Base-by-base conservation (phyloP, 306 rosid species). In the Quercus variabilis region DNA sequence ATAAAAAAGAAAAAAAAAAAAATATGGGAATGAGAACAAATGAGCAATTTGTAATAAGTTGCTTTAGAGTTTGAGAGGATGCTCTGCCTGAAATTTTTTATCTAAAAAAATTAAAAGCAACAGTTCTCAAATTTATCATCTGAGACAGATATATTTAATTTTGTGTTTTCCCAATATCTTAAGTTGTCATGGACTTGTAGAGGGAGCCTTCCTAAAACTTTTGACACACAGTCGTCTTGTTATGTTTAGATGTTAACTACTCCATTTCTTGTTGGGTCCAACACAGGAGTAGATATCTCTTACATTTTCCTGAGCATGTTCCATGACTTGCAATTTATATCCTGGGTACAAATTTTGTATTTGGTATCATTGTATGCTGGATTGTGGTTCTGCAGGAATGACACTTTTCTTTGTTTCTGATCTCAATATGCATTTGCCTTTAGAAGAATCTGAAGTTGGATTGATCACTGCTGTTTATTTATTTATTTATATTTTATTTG, bases 211-310 rank as follows among this genome's bases (percentile, higher is more conserved):
- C 30, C 18, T 63, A 63, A 63, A 63, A 28, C 56, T 41, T 74
- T 71, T 68, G 55, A 71, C 25, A 20, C 69, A 58, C 67, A 25
- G 71, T 21, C 38, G 9, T 73, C 76, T 41, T 64, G 15, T 35
- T 76, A 71, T 71, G 12, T 65, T 83, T 73, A 78, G 56, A 68
- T 74, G 33, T 76, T 38, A 43, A 31, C 72, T 76, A 74, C 69
- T 12, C 26, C 35, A 18, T 30, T 18, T 73, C 43, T 69, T 80
- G 60, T 71, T 23, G 33, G 25, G 25, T 71, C 11, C 38, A 25
- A 60, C 57, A 23, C 23, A 49, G n/a, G 46, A 51, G 6, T 23
- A 21, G 12, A 14, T 19, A 41, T 71, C 35, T 71, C 56, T n/a
- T 23, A 1, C 46, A 72, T 72, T 63, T 63, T 63, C 20, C 41